Evolutionary conservation across 345 rosid genomes (phyloP).

Genomic region (Citrus sinensis): DVS_A1.0 CM039169.1:31751001-31751500

Average conservation of each 20-base stretch:
- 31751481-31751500: neutral
- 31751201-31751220: neutral
- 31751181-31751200: neutral
- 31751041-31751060: neutral
- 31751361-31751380: neutral
- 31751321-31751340: neutral
- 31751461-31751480: neutral
- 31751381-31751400: neutral
- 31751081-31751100: neutral
- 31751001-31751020: slow-evolving; percentile 41
- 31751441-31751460: neutral
- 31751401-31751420: neutral
- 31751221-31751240: neutral
- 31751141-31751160: neutral
- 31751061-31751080: neutral
- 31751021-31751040: slow-evolving; percentile 4
- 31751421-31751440: neutral
- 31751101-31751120: neutral
- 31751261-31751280: neutral
- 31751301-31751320: neutral
- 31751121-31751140: neutral
- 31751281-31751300: neutral
- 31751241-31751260: neutral
- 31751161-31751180: neutral
- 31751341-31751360: neutral